Conservation (phyloP, 441 rosid genomes). For the Gossypium aridum region DNA sequence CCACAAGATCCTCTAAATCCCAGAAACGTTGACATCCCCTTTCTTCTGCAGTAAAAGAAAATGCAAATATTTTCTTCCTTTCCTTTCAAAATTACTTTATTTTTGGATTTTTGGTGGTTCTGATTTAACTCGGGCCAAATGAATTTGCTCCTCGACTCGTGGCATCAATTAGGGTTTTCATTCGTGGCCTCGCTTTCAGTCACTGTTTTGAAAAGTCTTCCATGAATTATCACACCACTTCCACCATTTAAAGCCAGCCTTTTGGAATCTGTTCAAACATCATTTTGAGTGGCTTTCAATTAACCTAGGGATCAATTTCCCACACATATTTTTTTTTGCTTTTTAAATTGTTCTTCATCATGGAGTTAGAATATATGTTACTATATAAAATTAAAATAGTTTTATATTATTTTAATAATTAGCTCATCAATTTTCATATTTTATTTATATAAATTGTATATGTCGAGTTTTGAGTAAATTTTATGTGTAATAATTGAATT, state of each 20-base stretch:
- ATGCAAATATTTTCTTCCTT: not conserved
- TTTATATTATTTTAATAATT: too few species aligned
- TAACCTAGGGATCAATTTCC: not conserved
- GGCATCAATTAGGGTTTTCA: not conserved
- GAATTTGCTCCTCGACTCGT: not conserved
- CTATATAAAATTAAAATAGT: too few species aligned
- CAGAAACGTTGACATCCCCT: conserved; percentile 15
- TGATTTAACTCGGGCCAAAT: not conserved
- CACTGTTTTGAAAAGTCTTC: not conserved
- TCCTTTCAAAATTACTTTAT: not conserved
- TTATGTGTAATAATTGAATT: too few species aligned
- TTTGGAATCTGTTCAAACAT: not conserved
- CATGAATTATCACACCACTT: not conserved
- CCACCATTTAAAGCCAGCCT: not conserved
- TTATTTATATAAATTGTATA: too few species aligned
- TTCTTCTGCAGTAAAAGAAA: not conserved
- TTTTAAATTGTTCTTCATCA: too few species aligned
- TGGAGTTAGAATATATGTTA: too few species aligned
- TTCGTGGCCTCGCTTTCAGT: conserved; percentile 3
- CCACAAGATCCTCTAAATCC: conserved; percentile 21
- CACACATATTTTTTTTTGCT: not conserved
- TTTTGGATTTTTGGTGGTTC: not conserved
- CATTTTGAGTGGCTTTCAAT: not conserved
- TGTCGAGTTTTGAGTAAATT: too few species aligned
- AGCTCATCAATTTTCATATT: too few species aligned